Percentiles rank a stretch among this genome's conserved stretches.
Conservation (phyloP, 495 filamentous ascomycete genomes). For the Neurospora sp. region DNA sequence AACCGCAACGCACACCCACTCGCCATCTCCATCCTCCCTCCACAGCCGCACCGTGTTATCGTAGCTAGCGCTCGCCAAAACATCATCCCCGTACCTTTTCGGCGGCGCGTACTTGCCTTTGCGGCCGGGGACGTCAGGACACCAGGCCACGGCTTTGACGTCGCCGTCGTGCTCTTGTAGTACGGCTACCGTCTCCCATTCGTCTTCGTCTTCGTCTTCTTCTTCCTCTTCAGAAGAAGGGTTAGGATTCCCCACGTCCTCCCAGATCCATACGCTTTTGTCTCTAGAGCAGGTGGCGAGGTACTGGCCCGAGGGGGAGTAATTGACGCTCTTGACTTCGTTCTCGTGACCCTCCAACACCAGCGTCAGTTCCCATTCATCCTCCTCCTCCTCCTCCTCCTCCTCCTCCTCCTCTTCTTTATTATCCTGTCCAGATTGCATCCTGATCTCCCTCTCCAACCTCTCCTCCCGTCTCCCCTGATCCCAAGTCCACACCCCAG, state of each 20-base stretch:
- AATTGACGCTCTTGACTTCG: slow-evolving; percentile 81
- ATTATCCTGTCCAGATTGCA: slow-evolving; percentile 1
- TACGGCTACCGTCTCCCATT: slow-evolving; percentile 93
- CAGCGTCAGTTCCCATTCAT: slow-evolving; percentile 80
- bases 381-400: slow-evolving; percentile 38
- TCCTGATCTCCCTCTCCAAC: slow-evolving; percentile 8
- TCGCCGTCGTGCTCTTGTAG: slow-evolving; percentile 89
- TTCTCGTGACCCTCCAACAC: slow-evolving; percentile 89
- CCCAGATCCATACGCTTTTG: slow-evolving; percentile 98
- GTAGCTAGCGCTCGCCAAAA: slow-evolving; percentile 79
- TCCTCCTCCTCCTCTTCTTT: slow-evolving; percentile 18
- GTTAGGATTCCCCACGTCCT: slow-evolving; percentile 52
- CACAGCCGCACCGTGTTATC: slow-evolving; percentile 86
- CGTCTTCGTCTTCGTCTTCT: slow-evolving; percentile 54
- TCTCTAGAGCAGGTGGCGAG: slow-evolving; percentile 86
- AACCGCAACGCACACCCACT: slow-evolving; percentile 86
- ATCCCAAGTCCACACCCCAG: slow-evolving; percentile 70
- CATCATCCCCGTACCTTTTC: slow-evolving; percentile 37
- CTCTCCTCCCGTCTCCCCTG: slow-evolving; percentile 12
- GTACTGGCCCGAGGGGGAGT: slow-evolving; percentile 66
- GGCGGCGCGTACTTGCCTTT: slow-evolving; percentile 30
- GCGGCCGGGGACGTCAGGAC: slow-evolving; percentile 43
- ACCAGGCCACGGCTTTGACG: slow-evolving; percentile 89
- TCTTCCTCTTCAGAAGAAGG: slow-evolving; percentile 26
- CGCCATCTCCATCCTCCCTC: slow-evolving; percentile 75